Conservation (phyloP, 148 eudicot species). For the Hydrangea macrophylla region DNA sequence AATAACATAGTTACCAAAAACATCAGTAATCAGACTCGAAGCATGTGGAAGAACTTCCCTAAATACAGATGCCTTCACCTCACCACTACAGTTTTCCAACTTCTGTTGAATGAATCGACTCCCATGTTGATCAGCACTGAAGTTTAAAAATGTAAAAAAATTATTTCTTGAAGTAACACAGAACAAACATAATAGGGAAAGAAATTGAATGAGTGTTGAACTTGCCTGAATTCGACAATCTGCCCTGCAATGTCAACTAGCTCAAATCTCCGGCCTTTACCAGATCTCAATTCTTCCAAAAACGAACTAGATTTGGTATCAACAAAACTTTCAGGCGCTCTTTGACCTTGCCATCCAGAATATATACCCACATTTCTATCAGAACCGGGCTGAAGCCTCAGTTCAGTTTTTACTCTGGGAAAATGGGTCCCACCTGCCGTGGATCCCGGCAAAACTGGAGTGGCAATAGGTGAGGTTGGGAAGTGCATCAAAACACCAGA, state of each 20-base stretch:
- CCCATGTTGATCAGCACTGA: slow-evolving; percentile 81
- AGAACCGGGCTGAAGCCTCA: slow-evolving; percentile 36
- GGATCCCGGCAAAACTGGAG: slow-evolving; percentile 62
- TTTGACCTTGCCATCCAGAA: slow-evolving; percentile 54
- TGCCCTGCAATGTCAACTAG: slow-evolving; percentile 60
- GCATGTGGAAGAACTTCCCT: slow-evolving; percentile 69
- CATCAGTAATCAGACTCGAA: slow-evolving; percentile 67
- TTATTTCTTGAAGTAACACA: background rate
- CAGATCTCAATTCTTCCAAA: slow-evolving; percentile 68
- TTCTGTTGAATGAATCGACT: slow-evolving; percentile 83
- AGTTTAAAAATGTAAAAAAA: slow-evolving; percentile 9
- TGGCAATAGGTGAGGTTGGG: slow-evolving; percentile 46
- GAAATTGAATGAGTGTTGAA: background rate
- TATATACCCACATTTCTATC: slow-evolving; percentile 40
- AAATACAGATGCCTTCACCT: slow-evolving; percentile 65
- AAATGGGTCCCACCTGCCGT: slow-evolving; percentile 41
- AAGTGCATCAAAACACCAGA: slow-evolving; percentile 43
- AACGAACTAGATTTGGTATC: slow-evolving; percentile 47
- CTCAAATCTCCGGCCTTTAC: slow-evolving; percentile 60
- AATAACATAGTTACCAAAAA: slow-evolving; percentile 81
- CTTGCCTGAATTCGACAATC: slow-evolving; percentile 69
- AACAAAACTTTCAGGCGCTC: slow-evolving; percentile 37
- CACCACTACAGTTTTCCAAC: slow-evolving; percentile 57
- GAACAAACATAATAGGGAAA: background rate
- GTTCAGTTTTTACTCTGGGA: slow-evolving; percentile 46